Evolutionary conservation across 2,329 filamentous ascomycete genomes (phyloP).

Genomic region (Knoxdaviesia proteae): DNA sequence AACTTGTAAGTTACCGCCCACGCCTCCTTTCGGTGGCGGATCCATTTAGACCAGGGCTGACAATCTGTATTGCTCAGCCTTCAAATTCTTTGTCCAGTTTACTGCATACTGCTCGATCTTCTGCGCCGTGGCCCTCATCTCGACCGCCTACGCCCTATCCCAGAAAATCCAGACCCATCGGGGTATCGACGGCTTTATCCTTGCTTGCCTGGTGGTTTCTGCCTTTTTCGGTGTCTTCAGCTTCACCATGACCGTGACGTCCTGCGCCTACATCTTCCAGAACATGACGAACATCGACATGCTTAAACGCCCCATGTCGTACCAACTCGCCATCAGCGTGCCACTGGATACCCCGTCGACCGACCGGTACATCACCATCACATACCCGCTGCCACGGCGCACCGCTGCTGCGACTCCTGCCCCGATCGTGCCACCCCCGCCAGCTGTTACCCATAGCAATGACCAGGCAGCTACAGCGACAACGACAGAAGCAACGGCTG

Average conservation of each 20-base stretch:
- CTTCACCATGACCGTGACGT: slow-evolving; percentile 53
- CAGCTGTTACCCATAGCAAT: slow-evolving; percentile 8
- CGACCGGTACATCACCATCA: slow-evolving; percentile 27
- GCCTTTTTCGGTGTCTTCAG: slow-evolving; percentile 66
- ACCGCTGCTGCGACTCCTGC: not conserved
- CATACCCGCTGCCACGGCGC: slow-evolving; percentile 28
- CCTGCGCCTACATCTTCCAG: slow-evolving; percentile 43
- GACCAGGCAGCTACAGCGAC: slow-evolving; percentile 4
- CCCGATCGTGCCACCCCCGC: slow-evolving; percentile 1
- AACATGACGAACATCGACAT: slow-evolving; percentile 79
- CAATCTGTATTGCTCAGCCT: slow-evolving; percentile 22
- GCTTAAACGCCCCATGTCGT: slow-evolving; percentile 39
- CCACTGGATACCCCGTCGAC: slow-evolving; percentile 25
- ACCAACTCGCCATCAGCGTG: slow-evolving; percentile 56
- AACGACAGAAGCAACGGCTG: slow-evolving; percentile 4
- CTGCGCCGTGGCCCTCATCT: slow-evolving; percentile 41
- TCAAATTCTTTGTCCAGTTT: slow-evolving; percentile 89
- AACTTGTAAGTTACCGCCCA: slow-evolving; percentile 28
- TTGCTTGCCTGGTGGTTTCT: slow-evolving; percentile 44
- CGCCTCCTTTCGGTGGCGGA: not conserved
- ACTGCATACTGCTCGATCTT: slow-evolving; percentile 51
- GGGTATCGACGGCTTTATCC: slow-evolving; percentile 34
- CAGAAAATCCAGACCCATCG: slow-evolving; percentile 23
- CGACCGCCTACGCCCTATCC: slow-evolving; percentile 41
- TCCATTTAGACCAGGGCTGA: slow-evolving; percentile 1